These are phyloP conservation scores for Botryotinia narcissicola DNA, from an alignment of 2,329 filamentous ascomycete species.

Conservation along the genomic window DNA sequence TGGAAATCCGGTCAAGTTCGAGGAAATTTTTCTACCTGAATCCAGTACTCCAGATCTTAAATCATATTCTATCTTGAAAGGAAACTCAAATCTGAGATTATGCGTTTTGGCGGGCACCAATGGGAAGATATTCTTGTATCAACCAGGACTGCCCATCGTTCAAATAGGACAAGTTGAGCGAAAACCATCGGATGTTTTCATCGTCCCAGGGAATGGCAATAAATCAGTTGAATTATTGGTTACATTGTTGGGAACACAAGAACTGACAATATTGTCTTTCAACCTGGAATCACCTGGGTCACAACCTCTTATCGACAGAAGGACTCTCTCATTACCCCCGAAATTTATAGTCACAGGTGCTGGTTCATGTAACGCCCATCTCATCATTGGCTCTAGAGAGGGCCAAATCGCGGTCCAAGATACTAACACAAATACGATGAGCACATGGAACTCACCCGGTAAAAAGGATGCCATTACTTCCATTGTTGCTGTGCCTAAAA, in stretches of 20 bases:
- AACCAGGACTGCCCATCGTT: slow-evolving; percentile 19
- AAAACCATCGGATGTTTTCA: slow-evolving; percentile 39
- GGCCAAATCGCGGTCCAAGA: slow-evolving; percentile 53
- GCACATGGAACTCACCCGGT: slow-evolving; percentile 24
- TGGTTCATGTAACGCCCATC: slow-evolving; percentile 41
- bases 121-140: slow-evolving; percentile 40
- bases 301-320: neutral
- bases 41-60: slow-evolving; percentile 41
- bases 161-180: slow-evolving; percentile 29
- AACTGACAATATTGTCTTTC: slow-evolving; percentile 15
- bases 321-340: slow-evolving; percentile 35
- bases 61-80: slow-evolving; percentile 48
- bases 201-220: neutral
- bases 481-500: slow-evolving; percentile 49
- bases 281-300: neutral
- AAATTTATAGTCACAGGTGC: slow-evolving; percentile 52
- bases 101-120: slow-evolving; percentile 47
- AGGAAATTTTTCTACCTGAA: slow-evolving; percentile 36
- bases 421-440: slow-evolving; percentile 18
- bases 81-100: slow-evolving; percentile 39
- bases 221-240: slow-evolving; percentile 1
- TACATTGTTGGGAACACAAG: neutral
- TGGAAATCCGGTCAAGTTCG: slow-evolving; percentile 27
- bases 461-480: slow-evolving; percentile 64
- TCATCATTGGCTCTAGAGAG: slow-evolving; percentile 55